Evolutionary conservation across 2,329 filamentous ascomycete species (phyloP).

Genomic region (Thelonectria olida): DNA sequence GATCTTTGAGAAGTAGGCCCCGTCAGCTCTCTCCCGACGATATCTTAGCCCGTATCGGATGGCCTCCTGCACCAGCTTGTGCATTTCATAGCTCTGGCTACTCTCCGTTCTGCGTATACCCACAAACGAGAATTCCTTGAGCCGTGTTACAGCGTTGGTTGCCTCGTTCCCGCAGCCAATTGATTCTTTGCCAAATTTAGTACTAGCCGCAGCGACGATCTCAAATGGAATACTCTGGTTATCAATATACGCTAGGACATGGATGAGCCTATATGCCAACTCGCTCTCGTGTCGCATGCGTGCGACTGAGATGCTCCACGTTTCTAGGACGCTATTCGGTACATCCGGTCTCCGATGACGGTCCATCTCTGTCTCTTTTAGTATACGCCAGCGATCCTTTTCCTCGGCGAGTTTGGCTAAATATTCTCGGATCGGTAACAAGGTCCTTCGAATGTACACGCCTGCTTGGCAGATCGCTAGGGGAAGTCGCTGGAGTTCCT

Average conservation of each 20-base stretch:
- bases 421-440: slow-evolving; percentile 29
- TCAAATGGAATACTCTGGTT: slow-evolving; percentile 42
- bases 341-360: too few species aligned
- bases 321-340: too few species aligned
- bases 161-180: too few species aligned
- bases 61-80: slow-evolving; percentile 45
- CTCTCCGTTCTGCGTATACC: slow-evolving; percentile 10
- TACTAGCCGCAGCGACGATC: slow-evolving; percentile 29
- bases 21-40: background rate
- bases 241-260: too few species aligned
- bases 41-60: slow-evolving; percentile 28
- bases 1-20: slow-evolving; percentile 32
- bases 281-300: too few species aligned
- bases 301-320: too few species aligned
- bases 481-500: slow-evolving; percentile 42
- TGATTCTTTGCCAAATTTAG: background rate
- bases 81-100: slow-evolving; percentile 39
- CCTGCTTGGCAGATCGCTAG: slow-evolving; percentile 45
- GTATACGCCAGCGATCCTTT: too few species aligned
- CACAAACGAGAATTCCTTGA: slow-evolving; percentile 48
- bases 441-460: slow-evolving; percentile 42
- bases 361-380: too few species aligned
- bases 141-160: slow-evolving; percentile 36
- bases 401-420: too few species aligned
- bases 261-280: too few species aligned